Conservation (phyloP, 2,329 filamentous ascomycete species). For the Calycina marina region DNA sequence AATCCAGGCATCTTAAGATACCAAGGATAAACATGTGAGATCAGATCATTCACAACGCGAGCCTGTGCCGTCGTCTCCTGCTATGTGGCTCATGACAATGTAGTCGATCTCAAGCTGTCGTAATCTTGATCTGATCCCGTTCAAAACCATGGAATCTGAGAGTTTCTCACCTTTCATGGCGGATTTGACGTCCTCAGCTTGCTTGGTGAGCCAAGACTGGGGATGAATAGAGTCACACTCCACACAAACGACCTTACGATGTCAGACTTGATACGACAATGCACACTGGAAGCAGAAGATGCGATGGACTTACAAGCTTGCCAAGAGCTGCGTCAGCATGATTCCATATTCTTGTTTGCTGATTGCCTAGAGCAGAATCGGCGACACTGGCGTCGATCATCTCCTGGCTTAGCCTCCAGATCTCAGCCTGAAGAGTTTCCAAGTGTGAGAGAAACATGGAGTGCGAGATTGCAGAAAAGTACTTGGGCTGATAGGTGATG, state of each 20-base stretch:
- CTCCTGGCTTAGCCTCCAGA: background rate
- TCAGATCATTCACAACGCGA: no score
- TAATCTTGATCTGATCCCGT: background rate
- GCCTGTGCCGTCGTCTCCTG: background rate
- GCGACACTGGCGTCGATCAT: background rate
- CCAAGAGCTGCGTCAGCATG: background rate
- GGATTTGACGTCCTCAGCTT: background rate
- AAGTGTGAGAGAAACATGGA: background rate
- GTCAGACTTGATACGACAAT: background rate
- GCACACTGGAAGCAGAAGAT: no score
- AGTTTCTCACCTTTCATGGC: background rate
- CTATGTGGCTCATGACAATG: background rate
- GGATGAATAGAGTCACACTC: background rate
- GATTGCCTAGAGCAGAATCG: background rate
- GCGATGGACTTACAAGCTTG: background rate
- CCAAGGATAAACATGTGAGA: no score
- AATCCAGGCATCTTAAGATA: no score
- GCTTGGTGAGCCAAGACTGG: background rate
- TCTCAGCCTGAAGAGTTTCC: background rate
- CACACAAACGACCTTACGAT: background rate
- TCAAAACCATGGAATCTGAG: background rate
- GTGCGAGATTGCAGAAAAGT: background rate
- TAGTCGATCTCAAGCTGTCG: background rate
- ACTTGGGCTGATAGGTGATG: background rate
- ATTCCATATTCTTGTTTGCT: background rate